phyloP scores from a whole-genome alignment of 78 protist genomes.

The Dictyostelium citrinum region DNA sequence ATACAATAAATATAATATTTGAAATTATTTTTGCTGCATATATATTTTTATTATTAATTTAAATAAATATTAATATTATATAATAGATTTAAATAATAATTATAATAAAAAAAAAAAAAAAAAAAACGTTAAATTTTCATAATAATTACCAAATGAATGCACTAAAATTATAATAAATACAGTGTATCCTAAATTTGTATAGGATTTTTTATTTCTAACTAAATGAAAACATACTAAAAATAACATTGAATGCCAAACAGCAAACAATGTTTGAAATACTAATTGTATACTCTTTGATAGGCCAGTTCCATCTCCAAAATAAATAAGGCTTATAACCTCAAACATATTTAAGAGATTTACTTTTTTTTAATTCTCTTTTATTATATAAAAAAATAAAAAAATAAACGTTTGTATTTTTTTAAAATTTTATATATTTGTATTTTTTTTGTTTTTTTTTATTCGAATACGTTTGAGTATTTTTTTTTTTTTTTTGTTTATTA shows the following conservation, averaged over 20 bases:
- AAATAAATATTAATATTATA: no score
- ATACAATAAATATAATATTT: constrained; percentile 36
- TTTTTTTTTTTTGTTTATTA: no score
- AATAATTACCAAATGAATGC: constrained; percentile 37
- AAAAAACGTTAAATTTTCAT: not conserved
- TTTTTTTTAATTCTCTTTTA: not conserved
- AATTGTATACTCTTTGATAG: constrained; percentile 8
- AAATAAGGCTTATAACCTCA: constrained; percentile 48
- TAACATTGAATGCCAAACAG: constrained; percentile 23
- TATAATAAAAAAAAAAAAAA: not conserved
- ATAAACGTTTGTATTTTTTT: no score
- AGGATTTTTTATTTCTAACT: not conserved
- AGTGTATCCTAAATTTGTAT: constrained; percentile 5
- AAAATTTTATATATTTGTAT: no score
- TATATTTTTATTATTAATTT: no score
- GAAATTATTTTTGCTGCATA: constrained; percentile 64
- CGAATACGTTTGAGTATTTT: no score
- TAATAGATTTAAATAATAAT: not conserved
- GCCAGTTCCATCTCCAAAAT: constrained; percentile 58
- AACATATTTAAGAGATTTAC: not conserved
- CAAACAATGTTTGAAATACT: constrained; percentile 4
- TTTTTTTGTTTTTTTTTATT: no score
- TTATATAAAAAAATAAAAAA: no score
- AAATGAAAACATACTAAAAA: not conserved
- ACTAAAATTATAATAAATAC: constrained; percentile 20